phyloP scores from a whole-genome alignment of 257 asterid genomes.

The Vinca minor region DNA sequence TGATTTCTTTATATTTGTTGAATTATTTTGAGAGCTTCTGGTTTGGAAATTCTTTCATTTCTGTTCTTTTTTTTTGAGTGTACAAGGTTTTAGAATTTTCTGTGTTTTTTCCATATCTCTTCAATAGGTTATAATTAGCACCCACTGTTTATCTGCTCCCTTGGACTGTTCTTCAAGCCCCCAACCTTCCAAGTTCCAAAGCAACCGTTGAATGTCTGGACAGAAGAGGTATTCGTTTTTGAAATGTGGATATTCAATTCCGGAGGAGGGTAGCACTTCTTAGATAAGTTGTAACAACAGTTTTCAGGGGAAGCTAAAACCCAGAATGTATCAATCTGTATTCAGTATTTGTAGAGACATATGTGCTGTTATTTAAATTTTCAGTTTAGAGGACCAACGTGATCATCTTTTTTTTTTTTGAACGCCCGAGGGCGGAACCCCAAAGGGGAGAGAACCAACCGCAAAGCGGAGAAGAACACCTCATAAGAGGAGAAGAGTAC shows the following conservation, averaged over 20 bases:
- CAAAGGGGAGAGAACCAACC: no score
- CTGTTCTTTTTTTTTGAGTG: background rate
- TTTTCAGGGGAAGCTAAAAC: no score
- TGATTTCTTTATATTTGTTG: background rate
- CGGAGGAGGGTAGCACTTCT: no score
- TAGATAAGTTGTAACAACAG: no score
- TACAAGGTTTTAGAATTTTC: background rate
- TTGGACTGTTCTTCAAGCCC: background rate
- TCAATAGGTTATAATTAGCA: background rate
- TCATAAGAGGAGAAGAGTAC: no score
- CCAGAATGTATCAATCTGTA: background rate
- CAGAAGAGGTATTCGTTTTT: no score
- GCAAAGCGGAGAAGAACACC: no score
- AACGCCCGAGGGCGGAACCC: no score
- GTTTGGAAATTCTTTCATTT: background rate
- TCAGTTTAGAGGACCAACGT: background rate
- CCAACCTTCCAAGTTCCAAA: no score
- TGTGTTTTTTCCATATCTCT: background rate
- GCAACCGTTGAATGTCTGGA: no score
- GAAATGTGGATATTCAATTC: no score
- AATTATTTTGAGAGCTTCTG: background rate
- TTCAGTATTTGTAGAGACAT: background rate
- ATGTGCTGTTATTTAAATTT: background rate
- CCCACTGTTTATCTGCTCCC: background rate
- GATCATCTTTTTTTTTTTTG: background rate